Evolutionary conservation across 2,329 filamentous ascomycete genomes (phyloP), one percentile per base, ranked within the genome.

Genomic region (Pseudogymnoascus sp.): DNA sequence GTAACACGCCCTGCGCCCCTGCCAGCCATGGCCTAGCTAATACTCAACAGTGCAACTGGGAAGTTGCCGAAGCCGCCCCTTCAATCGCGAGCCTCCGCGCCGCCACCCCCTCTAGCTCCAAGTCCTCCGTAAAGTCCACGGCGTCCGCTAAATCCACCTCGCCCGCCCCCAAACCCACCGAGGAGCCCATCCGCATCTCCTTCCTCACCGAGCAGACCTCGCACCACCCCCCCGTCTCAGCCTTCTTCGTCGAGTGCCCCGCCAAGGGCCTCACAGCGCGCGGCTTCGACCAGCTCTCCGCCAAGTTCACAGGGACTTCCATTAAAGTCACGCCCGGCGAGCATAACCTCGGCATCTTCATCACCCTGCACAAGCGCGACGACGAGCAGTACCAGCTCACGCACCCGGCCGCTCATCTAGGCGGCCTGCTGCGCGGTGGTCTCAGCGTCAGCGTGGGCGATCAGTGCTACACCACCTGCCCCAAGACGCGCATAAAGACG

Each of bases 201-300:
- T 99, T 96, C 74, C 82, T 99, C 66, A 97, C 95, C 26, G 95
- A 99, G 77, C 95, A 99, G 78, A 99, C 95, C 7, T 97, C 92
- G 6, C 95, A 99, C 72, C 95, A 99, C 76, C 95, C 95, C 36
- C 95, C 95, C 8, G 93, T 99, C 68, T 97, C 93, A 69, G 95
- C 95, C 12, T 99, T 96, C 76, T 93, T 90, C 75, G 87, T 97
- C 67, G 88, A 92, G 72, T 99, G 95, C 73, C 92, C 93, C 0
- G 90, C 96, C 69, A 93, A 91, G 73, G 95, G 93, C 29, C 83
- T 99, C 68, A 86, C 86, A 39, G 95, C 95, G 14, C 84, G 89
- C 64, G 95, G 95, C 1, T 99, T 93, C 73, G 95, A 99, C 73
- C 95, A 99, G 78, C 87, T 99, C 71, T 93, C 90, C 69, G 95